Evolutionary conservation across 2,329 filamentous ascomycete genomes (phyloP).

Genomic region (Colletotrichum agaves): DNA sequence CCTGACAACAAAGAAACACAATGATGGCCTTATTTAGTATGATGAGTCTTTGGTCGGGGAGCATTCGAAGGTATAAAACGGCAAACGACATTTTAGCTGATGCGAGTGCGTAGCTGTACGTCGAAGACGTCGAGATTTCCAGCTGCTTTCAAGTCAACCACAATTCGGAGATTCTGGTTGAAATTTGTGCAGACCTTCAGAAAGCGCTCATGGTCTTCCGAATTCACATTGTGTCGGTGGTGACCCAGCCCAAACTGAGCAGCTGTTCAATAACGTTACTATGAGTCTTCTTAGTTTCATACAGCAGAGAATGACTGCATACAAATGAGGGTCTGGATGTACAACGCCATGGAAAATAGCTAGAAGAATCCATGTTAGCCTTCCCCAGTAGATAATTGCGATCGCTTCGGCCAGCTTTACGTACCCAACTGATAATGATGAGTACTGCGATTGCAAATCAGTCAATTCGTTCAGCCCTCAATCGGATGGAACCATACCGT

Average conservation of each 20-base stretch:
- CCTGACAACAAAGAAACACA: conserved; percentile 44
- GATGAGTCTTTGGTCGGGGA: conserved; percentile 41
- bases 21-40: conserved; percentile 45
- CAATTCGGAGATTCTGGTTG: no score
- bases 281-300: background rate
- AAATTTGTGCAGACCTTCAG: background rate
- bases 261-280: background rate
- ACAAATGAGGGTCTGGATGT: conserved; percentile 1
- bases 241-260: conserved; percentile 13
- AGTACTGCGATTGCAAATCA: background rate
- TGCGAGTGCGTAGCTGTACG: conserved; percentile 45
- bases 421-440: conserved; percentile 16
- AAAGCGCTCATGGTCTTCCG: background rate
- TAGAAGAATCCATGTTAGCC: background rate
- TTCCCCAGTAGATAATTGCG: background rate
- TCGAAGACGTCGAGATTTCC: conserved; percentile 41
- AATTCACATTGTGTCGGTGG: conserved; percentile 1
- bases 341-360: conserved; percentile 23
- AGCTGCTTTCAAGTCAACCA: background rate
- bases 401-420: background rate
- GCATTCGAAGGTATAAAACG: conserved; percentile 46
- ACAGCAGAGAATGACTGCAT: background rate
- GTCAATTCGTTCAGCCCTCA: background rate
- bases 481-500: background rate
- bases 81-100: conserved; percentile 48